Evolutionary conservation across 306 rosid genomes (phyloP).

Genomic region (Quercus robur): DNA sequence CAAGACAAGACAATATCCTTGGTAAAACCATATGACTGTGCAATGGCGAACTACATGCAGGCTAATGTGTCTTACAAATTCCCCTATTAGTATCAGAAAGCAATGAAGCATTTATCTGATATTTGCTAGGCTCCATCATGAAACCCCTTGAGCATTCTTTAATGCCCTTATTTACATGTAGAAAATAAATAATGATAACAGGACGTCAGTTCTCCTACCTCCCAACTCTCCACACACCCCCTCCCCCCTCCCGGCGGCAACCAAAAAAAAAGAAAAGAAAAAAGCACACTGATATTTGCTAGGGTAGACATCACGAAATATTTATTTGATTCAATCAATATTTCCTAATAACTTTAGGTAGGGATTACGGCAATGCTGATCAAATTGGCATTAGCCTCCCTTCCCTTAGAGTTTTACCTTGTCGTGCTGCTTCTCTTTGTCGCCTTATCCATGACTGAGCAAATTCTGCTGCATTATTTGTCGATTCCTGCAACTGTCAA

Average conservation of each 20-base stretch:
- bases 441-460: slow-evolving; percentile 70
- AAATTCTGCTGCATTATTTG: slow-evolving; percentile 56
- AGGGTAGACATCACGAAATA: background rate
- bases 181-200: no score
- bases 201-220: no score
- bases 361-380: background rate
- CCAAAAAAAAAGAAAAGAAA: no score
- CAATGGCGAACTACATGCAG: background rate
- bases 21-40: background rate
- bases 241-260: no score
- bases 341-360: background rate
- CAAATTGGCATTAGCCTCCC: background rate
- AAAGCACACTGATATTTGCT: background rate
- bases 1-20: background rate
- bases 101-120: background rate
- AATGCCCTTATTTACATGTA: background rate
- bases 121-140: background rate
- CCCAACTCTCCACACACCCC: no score
- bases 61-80: background rate
- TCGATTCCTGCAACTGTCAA: slow-evolving; percentile 64
- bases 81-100: background rate
- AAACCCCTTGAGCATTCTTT: background rate
- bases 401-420: slow-evolving; percentile 40
- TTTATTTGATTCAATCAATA: background rate
- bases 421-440: slow-evolving; percentile 73